Conservation (phyloP, 306 rosid species). For the Gillenia trifoliata region DNA sequence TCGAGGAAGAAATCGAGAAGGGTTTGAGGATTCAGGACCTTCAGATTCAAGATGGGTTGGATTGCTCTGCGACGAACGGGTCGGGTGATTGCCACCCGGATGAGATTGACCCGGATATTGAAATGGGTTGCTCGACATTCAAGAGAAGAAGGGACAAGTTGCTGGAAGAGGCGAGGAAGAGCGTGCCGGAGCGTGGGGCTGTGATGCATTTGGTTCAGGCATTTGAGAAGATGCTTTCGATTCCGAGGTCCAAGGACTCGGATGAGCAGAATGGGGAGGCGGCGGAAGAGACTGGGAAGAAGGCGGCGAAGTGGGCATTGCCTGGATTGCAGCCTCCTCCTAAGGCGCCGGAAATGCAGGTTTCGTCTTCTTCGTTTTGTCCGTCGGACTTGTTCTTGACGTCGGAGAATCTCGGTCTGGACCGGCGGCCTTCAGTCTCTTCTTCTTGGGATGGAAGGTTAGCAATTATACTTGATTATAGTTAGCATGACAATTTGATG, state of each 20-base stretch:
- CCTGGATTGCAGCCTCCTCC: slow-evolving; percentile 64
- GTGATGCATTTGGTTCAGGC: slow-evolving; percentile 87
- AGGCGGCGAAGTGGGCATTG: slow-evolving; percentile 72
- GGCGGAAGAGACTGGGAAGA: slow-evolving; percentile 19
- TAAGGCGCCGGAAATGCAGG: slow-evolving; percentile 33
- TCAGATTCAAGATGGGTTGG: slow-evolving; percentile 19
- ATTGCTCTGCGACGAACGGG: too few species aligned
- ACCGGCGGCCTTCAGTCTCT: slow-evolving; percentile 39
- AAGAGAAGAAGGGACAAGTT: slow-evolving; percentile 70
- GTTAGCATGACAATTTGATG: not conserved
- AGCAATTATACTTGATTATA: slow-evolving; percentile 10
- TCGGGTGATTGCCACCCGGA: slow-evolving; percentile 3
- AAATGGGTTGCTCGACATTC: slow-evolving; percentile 31
- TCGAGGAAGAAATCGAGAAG: slow-evolving; percentile 55
- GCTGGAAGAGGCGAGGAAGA: slow-evolving; percentile 74
- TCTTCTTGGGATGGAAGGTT: slow-evolving; percentile 93
- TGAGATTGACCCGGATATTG: slow-evolving; percentile 9
- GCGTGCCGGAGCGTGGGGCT: slow-evolving; percentile 69
- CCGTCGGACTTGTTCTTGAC: slow-evolving; percentile 55
- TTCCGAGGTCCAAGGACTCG: slow-evolving; percentile 32
- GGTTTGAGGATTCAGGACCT: slow-evolving; percentile 62
- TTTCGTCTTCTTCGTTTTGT: slow-evolving; percentile 41
- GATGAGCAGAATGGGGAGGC: slow-evolving; percentile 23
- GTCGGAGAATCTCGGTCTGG: slow-evolving; percentile 68
- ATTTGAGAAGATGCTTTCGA: slow-evolving; percentile 68